These are phyloP conservation scores for Mycena galopus DNA, from an alignment of 768 basidiomycete species.

Conservation along the genomic window DNA sequence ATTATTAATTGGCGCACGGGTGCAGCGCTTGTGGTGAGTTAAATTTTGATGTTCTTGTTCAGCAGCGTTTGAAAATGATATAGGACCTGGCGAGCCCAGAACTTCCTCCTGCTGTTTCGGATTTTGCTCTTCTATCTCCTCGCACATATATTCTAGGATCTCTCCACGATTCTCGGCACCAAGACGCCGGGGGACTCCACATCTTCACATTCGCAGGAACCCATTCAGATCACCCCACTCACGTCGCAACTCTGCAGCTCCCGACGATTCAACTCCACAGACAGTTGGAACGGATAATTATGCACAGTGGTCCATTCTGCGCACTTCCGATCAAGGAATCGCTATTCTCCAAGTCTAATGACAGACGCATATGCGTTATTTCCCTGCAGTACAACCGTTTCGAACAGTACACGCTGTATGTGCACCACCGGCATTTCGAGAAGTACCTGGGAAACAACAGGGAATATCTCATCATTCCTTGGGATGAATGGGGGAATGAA, in stretches of 20 bases:
- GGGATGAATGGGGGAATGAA: constrained; percentile 31
- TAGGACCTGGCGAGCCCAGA: not conserved
- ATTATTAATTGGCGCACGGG: constrained; percentile 12
- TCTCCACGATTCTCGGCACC: not conserved
- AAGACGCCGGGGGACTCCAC: not conserved
- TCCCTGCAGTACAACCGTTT: constrained; percentile 17
- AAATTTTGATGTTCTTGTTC: not conserved
- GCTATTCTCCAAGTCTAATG: constrained; percentile 21
- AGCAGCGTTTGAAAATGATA: not conserved
- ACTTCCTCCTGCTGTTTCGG: not conserved
- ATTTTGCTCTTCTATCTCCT: constrained; percentile 6
- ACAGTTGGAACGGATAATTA: not conserved
- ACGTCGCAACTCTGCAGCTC: not conserved
- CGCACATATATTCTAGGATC: not conserved
- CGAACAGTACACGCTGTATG: not conserved
- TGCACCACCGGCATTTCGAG: constrained; percentile 27
- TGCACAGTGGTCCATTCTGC: constrained; percentile 28
- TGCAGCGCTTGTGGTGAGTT: not conserved
- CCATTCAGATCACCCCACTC: not conserved
- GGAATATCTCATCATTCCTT: not conserved
- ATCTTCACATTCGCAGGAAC: not conserved
- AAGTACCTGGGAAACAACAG: not conserved
- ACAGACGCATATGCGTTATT: constrained; percentile 17
- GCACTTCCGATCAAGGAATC: not conserved
- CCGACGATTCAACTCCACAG: not conserved